These are phyloP conservation scores for Leccinum arenicola DNA, from an alignment of 768 basidiomycete genomes.

Conservation along the genomic window DNA sequence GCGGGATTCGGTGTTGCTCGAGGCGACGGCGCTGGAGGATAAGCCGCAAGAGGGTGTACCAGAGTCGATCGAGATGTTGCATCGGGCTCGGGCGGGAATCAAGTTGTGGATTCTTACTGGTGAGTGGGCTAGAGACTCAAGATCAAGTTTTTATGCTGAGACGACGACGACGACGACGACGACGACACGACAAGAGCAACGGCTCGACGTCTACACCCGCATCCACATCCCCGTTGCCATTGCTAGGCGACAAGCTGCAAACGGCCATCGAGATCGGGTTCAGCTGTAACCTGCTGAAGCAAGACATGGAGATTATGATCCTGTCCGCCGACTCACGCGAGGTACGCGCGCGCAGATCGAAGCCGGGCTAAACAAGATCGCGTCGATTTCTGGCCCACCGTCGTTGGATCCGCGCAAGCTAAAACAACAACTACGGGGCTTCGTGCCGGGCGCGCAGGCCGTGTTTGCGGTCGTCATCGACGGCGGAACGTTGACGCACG, in stretches of 20 bases:
- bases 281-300: slow-evolving; percentile 92
- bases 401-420: slow-evolving; percentile 49
- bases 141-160: background rate
- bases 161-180: too few species aligned
- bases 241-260: slow-evolving; percentile 88
- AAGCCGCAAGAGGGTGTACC: slow-evolving; percentile 97
- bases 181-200: too few species aligned
- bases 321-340: slow-evolving; percentile 79
- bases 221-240: too few species aligned
- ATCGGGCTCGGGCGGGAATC: slow-evolving; percentile 88
- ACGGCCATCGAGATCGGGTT: slow-evolving; percentile 98
- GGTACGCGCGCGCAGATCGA: slow-evolving; percentile 82
- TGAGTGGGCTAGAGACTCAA: slow-evolving; percentile 23
- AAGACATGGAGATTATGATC: slow-evolving; percentile 96
- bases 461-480: slow-evolving; percentile 96
- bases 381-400: slow-evolving; percentile 78
- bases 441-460: slow-evolving; percentile 59
- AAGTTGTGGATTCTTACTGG: slow-evolving; percentile 98
- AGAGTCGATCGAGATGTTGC: slow-evolving; percentile 89
- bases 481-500: slow-evolving; percentile 86
- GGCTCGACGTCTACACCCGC: too few species aligned
- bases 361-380: slow-evolving; percentile 91
- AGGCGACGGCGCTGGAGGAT: slow-evolving; percentile 95
- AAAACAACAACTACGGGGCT: slow-evolving; percentile 44
- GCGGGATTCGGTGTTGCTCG: slow-evolving; percentile 77